Evolutionary conservation across 345 rosid genomes (phyloP), one percentile per base, ranked within the genome.

Genomic region (Reutealis trisperma): DNA sequence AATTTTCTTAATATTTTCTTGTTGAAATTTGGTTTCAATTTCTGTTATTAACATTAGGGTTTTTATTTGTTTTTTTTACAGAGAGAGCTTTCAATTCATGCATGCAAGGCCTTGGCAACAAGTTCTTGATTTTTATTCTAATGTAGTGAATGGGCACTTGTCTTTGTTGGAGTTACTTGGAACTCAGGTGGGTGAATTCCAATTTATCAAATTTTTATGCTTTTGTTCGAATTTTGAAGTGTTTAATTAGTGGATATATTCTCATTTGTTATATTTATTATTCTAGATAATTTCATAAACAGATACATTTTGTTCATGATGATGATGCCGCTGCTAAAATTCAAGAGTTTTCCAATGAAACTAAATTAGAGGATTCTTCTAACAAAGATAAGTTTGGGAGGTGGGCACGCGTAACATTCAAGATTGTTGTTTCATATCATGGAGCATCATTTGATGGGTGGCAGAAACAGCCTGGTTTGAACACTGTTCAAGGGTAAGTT

Each of bases 391-490:
- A 84, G 82, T 58, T 80, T 0, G 95, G 98, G 75, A 90, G 97
- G 81, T 94, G 92, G 95, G 97, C 82, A 63, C 89, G 99, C 85
- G 84, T 74, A 62, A 91, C 87, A 44, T 96, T 90, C 66, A 93
- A 88, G 90, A 91, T 96, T 70, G 75, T 85, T 76, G 79, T 96
- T 81, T 93, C 99, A 2, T 96, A 93, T 72, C 88, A 87, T 67
- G 98, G 98, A 34, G 80, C 77, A 74, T 89, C 97, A 18, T 96
- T 96, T 77, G 99, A 94, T 84, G 99, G 99, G 74, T 96, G 99
- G 99, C 98, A 93, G 84, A 93, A 88, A 70, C 97, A 96, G 81
- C 98, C 97, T 45, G 92, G 84, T 22, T 76, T 96, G 70, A 87
- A 88, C 86, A 93, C 99, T 41, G 99, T 93, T 68, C 98, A 96